These are phyloP conservation scores for Prunella vulgaris DNA, from an alignment of 257 asterid genomes.

Conservation along the genomic window DNA sequence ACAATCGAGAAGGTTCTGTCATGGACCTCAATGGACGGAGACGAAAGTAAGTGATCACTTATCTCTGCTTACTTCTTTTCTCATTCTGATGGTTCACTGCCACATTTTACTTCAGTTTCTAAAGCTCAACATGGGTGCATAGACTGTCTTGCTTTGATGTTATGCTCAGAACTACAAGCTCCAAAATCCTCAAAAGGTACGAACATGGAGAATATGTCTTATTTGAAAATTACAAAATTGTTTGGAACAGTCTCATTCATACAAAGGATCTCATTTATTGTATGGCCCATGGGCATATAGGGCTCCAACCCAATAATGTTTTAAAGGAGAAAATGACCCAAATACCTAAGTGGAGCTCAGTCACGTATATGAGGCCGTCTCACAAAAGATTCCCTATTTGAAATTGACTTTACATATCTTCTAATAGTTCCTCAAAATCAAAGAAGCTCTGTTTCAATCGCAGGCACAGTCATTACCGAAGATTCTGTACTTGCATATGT, in stretches of 20 bases:
- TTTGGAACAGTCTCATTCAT: no score
- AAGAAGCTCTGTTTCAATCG: constrained; percentile 17
- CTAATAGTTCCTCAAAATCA: constrained; percentile 8
- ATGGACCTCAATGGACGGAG: constrained; percentile 58
- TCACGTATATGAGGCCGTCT: no score
- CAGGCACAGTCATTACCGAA: constrained; percentile 36
- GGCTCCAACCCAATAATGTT: no score
- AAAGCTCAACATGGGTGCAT: constrained; percentile 97
- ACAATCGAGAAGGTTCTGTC: constrained; percentile 45
- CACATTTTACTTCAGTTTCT: constrained; percentile 42
- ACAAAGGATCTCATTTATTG: no score
- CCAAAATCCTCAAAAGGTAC: constrained; percentile 35
- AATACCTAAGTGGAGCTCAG: no score
- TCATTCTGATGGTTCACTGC: constrained; percentile 13
- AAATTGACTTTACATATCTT: not conserved
- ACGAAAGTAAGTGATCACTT: constrained; percentile 54
- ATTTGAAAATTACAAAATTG: not conserved
- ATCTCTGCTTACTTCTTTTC: constrained; percentile 12
- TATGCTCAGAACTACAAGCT: constrained; percentile 63
- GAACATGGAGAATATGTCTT: constrained; percentile 1
- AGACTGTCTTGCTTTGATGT: constrained; percentile 79
- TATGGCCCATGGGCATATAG: no score
- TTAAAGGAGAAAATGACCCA: no score
- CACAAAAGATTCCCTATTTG: not conserved
- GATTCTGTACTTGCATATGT: constrained; percentile 51